Percentiles rank a stretch among this genome's conserved stretches.
These are phyloP conservation scores for Wickerhamomyces queroliae DNA, from an alignment of 805 yeast species.

Conservation along the genomic window DNA sequence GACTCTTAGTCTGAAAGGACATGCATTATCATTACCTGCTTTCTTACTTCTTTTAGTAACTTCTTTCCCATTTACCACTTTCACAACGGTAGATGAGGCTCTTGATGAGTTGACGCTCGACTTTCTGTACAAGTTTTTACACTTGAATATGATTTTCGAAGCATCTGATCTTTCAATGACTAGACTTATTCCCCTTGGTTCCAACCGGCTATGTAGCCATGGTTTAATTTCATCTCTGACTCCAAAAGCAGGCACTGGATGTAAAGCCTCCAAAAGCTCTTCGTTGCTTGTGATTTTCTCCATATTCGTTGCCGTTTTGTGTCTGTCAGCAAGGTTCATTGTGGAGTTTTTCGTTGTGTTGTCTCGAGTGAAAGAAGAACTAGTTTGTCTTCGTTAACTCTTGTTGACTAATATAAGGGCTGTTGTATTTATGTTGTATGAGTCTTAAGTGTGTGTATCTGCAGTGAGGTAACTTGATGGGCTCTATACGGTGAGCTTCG, in stretches of 20 bases:
- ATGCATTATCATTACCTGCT: slow-evolving; percentile 17
- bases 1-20: slow-evolving; percentile 25
- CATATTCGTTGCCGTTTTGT: slow-evolving; percentile 1
- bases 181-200: slow-evolving; percentile 16
- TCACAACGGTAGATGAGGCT: background rate
- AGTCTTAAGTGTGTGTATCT: no score
- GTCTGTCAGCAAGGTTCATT: slow-evolving; percentile 3
- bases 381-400: no score
- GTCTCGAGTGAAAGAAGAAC: no score
- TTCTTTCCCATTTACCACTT: slow-evolving; percentile 1
- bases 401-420: no score
- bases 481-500: no score
- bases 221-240: slow-evolving; percentile 22
- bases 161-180: slow-evolving; percentile 28
- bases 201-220: slow-evolving; percentile 19
- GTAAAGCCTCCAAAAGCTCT: slow-evolving; percentile 19
- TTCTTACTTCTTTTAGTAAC: slow-evolving; percentile 14
- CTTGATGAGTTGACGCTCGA: slow-evolving; percentile 13
- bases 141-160: slow-evolving; percentile 26
- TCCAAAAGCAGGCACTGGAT: slow-evolving; percentile 20
- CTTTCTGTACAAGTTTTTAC: slow-evolving; percentile 24
- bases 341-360: background rate
- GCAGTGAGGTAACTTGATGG: no score
- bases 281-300: slow-evolving; percentile 15
- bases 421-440: no score